A percentile compares a stretch with the other conserved stretches of the same genome.
These are phyloP conservation scores for Dactylorhiza incarnata DNA, from an alignment of 106 monocot genomes.

Conservation along the genomic window DNA sequence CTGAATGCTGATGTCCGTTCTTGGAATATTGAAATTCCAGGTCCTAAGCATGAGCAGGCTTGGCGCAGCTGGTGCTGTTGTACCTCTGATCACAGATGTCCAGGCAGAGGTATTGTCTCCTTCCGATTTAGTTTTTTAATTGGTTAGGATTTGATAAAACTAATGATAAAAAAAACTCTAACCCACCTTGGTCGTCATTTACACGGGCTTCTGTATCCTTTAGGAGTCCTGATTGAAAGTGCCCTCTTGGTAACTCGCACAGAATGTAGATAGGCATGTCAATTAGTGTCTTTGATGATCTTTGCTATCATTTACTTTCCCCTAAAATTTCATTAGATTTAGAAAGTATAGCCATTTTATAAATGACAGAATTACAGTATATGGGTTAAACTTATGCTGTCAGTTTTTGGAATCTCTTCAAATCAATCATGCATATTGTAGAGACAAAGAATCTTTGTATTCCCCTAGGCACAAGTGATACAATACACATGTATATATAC, in stretches of 20 bases:
- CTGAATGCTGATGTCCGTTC: constrained; percentile 4
- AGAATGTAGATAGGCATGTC: neutral
- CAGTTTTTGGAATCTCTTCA: too few relatives aligned
- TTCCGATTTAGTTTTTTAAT: neutral
- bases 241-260: neutral
- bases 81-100: constrained; percentile 50
- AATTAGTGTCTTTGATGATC: neutral
- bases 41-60: constrained; percentile 86
- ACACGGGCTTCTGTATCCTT: neutral
- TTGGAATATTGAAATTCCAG: constrained; percentile 22
- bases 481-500: too few relatives aligned
- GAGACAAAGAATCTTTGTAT: too few relatives aligned
- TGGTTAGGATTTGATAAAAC: neutral
- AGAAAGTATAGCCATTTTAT: neutral
- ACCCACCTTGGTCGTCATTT: neutral
- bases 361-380: neutral
- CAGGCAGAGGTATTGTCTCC: constrained; percentile 43
- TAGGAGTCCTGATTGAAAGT: neutral
- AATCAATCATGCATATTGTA: too few relatives aligned
- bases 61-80: constrained; percentile 58
- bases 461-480: too few relatives aligned
- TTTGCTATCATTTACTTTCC: neutral
- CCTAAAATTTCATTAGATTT: neutral
- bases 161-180: neutral
- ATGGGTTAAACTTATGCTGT: neutral